A percentile compares a stretch with the other conserved stretches of the same genome.
phyloP scores from a whole-genome alignment of 2,329 filamentous ascomycete genomes.

The Cercospora brassicicola region DNA sequence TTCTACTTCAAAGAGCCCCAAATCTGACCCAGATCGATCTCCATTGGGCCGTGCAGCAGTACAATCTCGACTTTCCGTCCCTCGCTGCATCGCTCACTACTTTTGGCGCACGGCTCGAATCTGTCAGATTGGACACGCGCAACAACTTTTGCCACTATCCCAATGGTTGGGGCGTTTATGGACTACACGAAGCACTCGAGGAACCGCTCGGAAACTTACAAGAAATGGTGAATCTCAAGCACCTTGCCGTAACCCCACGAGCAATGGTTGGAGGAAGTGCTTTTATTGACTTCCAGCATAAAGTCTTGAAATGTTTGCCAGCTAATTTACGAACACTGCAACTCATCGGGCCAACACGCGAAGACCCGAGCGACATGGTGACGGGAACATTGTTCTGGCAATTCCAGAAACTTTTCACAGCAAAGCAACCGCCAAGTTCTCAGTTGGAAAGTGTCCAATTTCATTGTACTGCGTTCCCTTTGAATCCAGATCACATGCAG shows the following conservation, averaged over 20 bases:
- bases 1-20: constrained; percentile 10
- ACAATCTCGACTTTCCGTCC: constrained; percentile 9
- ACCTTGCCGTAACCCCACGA: constrained; percentile 8
- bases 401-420: background rate
- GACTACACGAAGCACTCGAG: constrained; percentile 7
- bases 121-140: constrained; percentile 10
- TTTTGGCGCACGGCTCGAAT: constrained; percentile 8
- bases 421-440: background rate
- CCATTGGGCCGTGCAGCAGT: constrained; percentile 10
- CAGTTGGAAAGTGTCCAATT: background rate
- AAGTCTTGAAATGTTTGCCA: background rate
- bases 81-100: constrained; percentile 13
- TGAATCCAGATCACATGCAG: background rate
- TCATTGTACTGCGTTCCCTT: background rate
- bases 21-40: constrained; percentile 13
- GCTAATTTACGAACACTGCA: background rate
- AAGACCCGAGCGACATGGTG: constrained; percentile 1
- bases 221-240: background rate
- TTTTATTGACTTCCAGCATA: background rate
- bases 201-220: constrained; percentile 5
- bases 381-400: background rate
- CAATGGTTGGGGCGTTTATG: too few species aligned
- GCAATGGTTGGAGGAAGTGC: constrained; percentile 5
- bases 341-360: constrained; percentile 5
- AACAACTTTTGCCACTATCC: constrained; percentile 5